Conservation (phyloP, 805 yeast species). For the Kurtzmaniella fragi region DNA sequence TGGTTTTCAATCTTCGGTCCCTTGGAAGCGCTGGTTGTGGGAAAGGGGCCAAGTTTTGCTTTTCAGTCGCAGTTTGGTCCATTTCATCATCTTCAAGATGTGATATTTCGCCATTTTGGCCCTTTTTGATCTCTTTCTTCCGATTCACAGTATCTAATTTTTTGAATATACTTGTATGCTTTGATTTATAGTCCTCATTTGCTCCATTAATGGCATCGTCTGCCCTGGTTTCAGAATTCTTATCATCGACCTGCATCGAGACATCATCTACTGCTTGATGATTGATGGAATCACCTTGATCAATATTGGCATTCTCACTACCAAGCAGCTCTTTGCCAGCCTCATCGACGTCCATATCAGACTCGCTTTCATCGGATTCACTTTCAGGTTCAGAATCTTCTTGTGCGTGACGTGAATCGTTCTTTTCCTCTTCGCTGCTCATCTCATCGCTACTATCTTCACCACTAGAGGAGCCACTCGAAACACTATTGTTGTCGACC, state of each 20-base stretch:
- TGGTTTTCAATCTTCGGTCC: constrained; percentile 36
- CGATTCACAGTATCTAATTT: constrained; percentile 6
- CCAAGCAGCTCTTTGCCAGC: constrained; percentile 6
- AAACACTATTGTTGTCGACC: neutral
- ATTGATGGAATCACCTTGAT: constrained; percentile 5
- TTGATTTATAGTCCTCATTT: constrained; percentile 12
- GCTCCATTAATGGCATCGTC: constrained; percentile 12
- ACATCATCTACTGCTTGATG: constrained; percentile 8
- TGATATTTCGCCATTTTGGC: constrained; percentile 3
- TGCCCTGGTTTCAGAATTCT: neutral
- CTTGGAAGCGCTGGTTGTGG: constrained; percentile 78
- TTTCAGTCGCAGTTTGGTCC: constrained; percentile 13
- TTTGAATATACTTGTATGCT: constrained; percentile 16
- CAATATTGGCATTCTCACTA: neutral
- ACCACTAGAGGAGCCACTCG: constrained; percentile 13
- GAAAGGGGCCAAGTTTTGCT: constrained; percentile 54
- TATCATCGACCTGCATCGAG: constrained; percentile 4
- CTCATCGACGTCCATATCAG: constrained; percentile 12
- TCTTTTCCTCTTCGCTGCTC: constrained; percentile 8
- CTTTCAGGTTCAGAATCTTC: constrained; percentile 9
- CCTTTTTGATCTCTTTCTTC: constrained; percentile 12
- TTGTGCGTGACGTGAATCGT: constrained; percentile 11
- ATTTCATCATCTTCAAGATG: constrained; percentile 20
- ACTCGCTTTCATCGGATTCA: constrained; percentile 9
- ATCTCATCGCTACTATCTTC: constrained; percentile 10